phyloP scores from a whole-genome alignment of 352 stramenopile genomes.

The Phytophthora colocasiae region DNA sequence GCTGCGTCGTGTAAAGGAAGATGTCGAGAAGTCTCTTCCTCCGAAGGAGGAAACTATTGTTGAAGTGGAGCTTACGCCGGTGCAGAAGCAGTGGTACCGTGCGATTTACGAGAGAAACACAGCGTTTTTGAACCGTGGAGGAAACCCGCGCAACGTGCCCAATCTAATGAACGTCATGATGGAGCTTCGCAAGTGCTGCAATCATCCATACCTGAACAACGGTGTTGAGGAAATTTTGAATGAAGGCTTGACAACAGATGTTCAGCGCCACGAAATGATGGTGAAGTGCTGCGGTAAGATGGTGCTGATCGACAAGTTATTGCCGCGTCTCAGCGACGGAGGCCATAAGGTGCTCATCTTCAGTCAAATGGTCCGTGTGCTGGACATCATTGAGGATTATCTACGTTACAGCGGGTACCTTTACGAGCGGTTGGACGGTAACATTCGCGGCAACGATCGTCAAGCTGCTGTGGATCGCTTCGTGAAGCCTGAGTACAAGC shows the following conservation, averaged over 20 bases:
- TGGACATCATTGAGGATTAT: conserved; percentile 99
- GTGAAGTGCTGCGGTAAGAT: conserved; percentile 99
- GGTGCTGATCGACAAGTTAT: conserved; percentile 99
- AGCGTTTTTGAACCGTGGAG: conserved; percentile 84
- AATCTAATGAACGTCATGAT: conserved; percentile 95
- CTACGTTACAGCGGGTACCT: conserved; percentile 92
- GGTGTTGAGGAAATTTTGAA: conserved; percentile 91
- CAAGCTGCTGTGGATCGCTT: conserved; percentile 90
- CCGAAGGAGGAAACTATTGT: conserved; percentile 93
- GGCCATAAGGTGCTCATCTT: conserved; percentile 99
- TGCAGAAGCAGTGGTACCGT: conserved; percentile 92
- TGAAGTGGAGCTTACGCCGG: conserved; percentile 89
- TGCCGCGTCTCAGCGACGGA: conserved; percentile 96
- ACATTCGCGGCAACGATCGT: conserved; percentile 93
- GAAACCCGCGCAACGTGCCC: conserved; percentile 82
- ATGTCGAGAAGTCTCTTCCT: conserved; percentile 90
- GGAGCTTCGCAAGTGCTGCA: conserved; percentile 92
- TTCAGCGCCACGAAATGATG: conserved; percentile 92
- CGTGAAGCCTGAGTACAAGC: conserved; percentile 91
- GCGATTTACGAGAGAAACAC: conserved; percentile 98
- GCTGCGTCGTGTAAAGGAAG: conserved; percentile 89
- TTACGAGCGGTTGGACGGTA: conserved; percentile 98
- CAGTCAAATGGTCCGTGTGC: conserved; percentile 98
- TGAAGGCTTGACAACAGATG: conserved; percentile 78
- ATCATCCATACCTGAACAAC: conserved; percentile 94